Evolutionary conservation across 2,329 filamentous ascomycete genomes (phyloP).

Genomic region (Pseudofabraea citricarpa): DNA sequence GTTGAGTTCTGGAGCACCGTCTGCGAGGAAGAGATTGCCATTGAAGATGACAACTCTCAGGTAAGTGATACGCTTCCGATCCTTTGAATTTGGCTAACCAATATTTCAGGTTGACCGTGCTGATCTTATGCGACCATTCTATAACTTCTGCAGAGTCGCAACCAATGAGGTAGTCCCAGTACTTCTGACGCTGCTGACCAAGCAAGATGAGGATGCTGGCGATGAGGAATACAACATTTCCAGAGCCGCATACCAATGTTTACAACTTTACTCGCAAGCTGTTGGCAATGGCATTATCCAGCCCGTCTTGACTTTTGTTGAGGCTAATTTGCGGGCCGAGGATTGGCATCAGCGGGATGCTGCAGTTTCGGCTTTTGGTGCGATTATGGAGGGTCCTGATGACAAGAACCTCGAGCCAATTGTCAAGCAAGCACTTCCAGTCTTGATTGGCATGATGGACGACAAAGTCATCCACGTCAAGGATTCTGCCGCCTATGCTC

Average conservation of each 20-base stretch:
- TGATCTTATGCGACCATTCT: constrained; percentile 75
- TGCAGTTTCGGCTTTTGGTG: constrained; percentile 93
- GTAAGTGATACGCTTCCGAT: constrained; percentile 35
- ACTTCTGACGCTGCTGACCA: constrained; percentile 80
- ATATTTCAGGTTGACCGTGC: constrained; percentile 19
- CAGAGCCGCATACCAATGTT: constrained; percentile 90
- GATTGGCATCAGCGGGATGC: constrained; percentile 96
- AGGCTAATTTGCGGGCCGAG: constrained; percentile 80
- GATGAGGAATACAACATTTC: constrained; percentile 98
- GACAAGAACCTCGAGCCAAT: constrained; percentile 88
- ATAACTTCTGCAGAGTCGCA: constrained; percentile 91
- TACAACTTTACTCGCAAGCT: constrained; percentile 92
- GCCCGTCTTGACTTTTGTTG: constrained; percentile 85
- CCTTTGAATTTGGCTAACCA: neutral
- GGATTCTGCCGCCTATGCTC: constrained; percentile 92
- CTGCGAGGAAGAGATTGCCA: constrained; percentile 95
- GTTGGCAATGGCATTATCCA: constrained; percentile 80
- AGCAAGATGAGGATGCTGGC: constrained; percentile 94
- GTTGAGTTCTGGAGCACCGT: constrained; percentile 99
- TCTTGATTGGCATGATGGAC: constrained; percentile 87
- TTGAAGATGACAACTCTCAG: constrained; percentile 92
- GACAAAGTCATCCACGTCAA: constrained; percentile 85
- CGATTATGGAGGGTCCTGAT: constrained; percentile 98
- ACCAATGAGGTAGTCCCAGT: constrained; percentile 93
- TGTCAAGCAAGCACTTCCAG: constrained; percentile 89